These are phyloP conservation scores for Mimosa bimucronata DNA, from an alignment of 306 rosid species.

Conservation along the genomic window DNA sequence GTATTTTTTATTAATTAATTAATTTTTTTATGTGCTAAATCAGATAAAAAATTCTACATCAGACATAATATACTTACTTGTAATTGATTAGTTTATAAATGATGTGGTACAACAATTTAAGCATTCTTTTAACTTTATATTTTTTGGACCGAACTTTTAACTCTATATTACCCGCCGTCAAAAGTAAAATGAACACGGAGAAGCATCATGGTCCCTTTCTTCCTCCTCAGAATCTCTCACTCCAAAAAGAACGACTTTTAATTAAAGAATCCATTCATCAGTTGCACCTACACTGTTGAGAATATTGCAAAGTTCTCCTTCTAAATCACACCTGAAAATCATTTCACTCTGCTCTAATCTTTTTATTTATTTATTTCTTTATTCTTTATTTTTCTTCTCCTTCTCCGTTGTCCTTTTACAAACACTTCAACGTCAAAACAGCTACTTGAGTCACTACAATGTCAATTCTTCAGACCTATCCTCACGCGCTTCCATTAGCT, in stretches of 20 bases:
- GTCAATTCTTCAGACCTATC: not conserved
- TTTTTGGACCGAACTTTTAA: too few species aligned
- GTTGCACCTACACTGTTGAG: not conserved
- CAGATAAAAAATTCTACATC: too few species aligned
- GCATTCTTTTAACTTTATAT: too few species aligned
- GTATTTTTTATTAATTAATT: too few species aligned
- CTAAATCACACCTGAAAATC: not conserved
- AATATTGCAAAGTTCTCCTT: not conserved
- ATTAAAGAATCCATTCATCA: not conserved
- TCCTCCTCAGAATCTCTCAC: not conserved
- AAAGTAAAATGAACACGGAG: not conserved
- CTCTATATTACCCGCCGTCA: not conserved
- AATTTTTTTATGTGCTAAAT: too few species aligned
- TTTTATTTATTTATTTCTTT: not conserved
- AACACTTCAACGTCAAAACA: slow-evolving; percentile 49
- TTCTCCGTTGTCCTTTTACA: slow-evolving; percentile 1
- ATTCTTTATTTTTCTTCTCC: not conserved
- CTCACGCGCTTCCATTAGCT: slow-evolving; percentile 33
- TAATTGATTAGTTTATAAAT: too few species aligned
- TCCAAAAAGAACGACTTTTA: not conserved
- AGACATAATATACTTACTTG: too few species aligned
- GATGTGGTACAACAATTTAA: too few species aligned
- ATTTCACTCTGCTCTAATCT: not conserved
- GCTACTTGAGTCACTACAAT: slow-evolving; percentile 40
- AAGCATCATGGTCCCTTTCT: not conserved